Evolutionary conservation across 208 protist genomes (phyloP), one percentile per base, ranked within the genome.

Genomic region (Porcisia deanei): DNA sequence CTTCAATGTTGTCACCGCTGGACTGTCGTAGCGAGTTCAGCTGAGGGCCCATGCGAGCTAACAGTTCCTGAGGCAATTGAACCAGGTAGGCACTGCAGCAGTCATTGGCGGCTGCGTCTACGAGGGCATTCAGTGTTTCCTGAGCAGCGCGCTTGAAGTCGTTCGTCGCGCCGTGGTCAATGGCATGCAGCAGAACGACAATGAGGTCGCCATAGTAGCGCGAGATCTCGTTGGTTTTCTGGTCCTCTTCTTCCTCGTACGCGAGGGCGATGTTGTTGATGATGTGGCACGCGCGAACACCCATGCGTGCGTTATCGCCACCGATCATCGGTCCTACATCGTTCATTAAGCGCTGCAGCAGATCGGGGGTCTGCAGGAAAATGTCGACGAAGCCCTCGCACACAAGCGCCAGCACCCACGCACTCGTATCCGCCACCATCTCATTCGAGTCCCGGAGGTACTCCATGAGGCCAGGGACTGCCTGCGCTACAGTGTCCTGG

Each of bases 381-480:
- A 88, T 82, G 58, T 96, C 93, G 54, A 88, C 80, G 78, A 97
- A 97, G 79, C 91, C 80, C 76, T 98, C 92, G 85, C 95, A 98
- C 34, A 99, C 95, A 54, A 97, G 86, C 49, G 96, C 95, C 18
- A 99, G 61, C 22, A 97, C 96, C 97, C 98, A 99, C 9, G 93
- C 96, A 30, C 96, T 86, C 1, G 98, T 99, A 77, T 99, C 97
- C 22, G 95, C 93, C 30, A 99, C 94, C 71, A 97, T 76, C 3
- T 72, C 78, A 64, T 96, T 78, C 25, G 73, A 67, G 75, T 98
- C 88, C n/a, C 81, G 86, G 43, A 98, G 77, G 76, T 98, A 96
- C 52, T 92, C 76, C 22, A 99, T 73, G 57, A 99, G 79, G 7
- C 94, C 85, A 1, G 94, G 89, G 20, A 98, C 76, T 41, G 96